Conservation (phyloP, 805 yeast species). For the Suhomyces xylopsoci region DNA sequence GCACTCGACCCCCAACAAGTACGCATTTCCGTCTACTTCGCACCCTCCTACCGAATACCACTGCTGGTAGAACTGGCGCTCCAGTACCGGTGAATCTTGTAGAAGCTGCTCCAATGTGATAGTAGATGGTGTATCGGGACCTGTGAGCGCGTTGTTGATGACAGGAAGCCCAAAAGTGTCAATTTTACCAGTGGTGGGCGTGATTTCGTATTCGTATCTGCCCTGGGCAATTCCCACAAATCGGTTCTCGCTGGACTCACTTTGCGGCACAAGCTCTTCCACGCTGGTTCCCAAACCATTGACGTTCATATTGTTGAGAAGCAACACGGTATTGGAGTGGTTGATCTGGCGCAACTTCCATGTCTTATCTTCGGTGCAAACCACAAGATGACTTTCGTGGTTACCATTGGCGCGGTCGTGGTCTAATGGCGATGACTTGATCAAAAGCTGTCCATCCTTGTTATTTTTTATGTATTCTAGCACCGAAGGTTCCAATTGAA, state of each 20-base stretch:
- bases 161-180: constrained; percentile 28
- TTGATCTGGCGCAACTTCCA: constrained; percentile 73
- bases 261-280: neutral
- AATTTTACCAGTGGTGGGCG: constrained; percentile 24
- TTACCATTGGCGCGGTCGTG: constrained; percentile 5
- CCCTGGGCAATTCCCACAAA: constrained; percentile 29
- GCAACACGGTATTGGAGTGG: constrained; percentile 80
- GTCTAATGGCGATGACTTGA: constrained; percentile 31
- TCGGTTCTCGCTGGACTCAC: constrained; percentile 9
- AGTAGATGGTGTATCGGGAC: neutral
- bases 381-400: constrained; percentile 44
- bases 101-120: constrained; percentile 22
- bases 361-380: constrained; percentile 58
- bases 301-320: constrained; percentile 31
- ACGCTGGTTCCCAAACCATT: neutral
- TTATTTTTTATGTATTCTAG: constrained; percentile 30
- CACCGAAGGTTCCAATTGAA: constrained; percentile 53
- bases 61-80: constrained; percentile 44
- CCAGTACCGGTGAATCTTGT: constrained; percentile 52
- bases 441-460: constrained; percentile 25
- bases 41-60: constrained; percentile 61
- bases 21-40: constrained; percentile 44
- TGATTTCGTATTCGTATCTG: constrained; percentile 36
- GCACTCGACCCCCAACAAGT: constrained; percentile 22
- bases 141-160: neutral